Base-by-base conservation (phyloP, 83 land plant genomes). In the Isoetes engelmannii region DNA sequence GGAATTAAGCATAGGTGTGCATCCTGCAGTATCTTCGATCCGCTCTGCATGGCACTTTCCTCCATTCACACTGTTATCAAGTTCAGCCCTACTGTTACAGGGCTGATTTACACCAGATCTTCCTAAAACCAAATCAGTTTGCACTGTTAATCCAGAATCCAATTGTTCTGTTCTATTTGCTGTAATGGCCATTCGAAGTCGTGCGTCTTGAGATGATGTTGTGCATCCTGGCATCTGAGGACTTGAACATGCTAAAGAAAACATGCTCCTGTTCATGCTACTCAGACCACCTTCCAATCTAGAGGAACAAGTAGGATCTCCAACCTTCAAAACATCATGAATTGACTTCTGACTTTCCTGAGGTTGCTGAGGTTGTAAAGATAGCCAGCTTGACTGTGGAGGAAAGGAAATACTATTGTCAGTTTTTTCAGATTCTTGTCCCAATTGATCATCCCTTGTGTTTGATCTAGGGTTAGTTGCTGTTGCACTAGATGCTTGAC, bases 41-140 rank as follows among this genome's bases (percentile, higher is more conserved):
- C 76, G 61, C 49, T 81, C 84, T 56, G 67, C 54, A 64, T 74
- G 81, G 48, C 68, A 41, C 42, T 72, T 47, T 19, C 69, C 84
- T 5, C 61, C n/a, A 10, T 20, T 51, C 44, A 66, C 65, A 64
- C 48, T 55, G 41, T 4, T 48, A 10, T 70, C 55, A 48, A 54
- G 48, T 19, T 45, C 4, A 17, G 28, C 63, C 15, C 47, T 17
- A 10, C 19, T 55, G 75, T 41, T 48, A 68, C 20, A 21, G 74
- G 46, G 13, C 44, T 44, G 9, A 70, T 15, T 54, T 70, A 48
- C 9, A 20, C 78, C 42, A 20, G 76, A 57, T 44, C 58, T 65
- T 10, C 96, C 92, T 37, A 90, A 85, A n/a, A 61, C 85, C 2
- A 90, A 74, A 55, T 88, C 92, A 4, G 92, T 90, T 45, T 73